Evolutionary conservation across 345 rosid species (phyloP), one percentile per base, ranked within the genome.

Genomic region (Cardamine chenopodiifolia): DNA sequence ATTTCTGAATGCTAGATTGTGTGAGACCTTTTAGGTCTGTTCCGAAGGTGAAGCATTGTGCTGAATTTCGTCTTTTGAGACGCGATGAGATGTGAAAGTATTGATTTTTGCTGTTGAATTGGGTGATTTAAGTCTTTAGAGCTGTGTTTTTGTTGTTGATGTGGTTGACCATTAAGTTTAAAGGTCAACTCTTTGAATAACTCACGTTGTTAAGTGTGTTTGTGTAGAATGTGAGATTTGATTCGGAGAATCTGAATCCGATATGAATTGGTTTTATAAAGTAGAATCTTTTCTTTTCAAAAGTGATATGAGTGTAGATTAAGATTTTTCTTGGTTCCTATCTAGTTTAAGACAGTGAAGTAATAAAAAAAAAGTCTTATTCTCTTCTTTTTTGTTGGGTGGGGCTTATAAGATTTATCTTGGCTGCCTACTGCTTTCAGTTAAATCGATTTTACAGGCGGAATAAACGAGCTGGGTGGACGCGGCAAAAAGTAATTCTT

Each of bases 401-500:
- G 71, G 72, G 65, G 72, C 66, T 77, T 64, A 34, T 57, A 64
- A 77, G 61, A 70, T 77, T 3, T 56, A 47, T 77, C 66, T 60
- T 67, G 73, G 42, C 55, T 75, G 68, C 68, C 56, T 68, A 29
- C 79, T 77, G 59, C 50, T 77, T 66, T 75, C 87, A 89, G 94
- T 82, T 87, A 53, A 34, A 69, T 58, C 82, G 91, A 70, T 83
- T 89, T 76, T 88, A 84, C 70, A 32, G 83, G 72, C 82, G 85
- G 77, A 81, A 83, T 79, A 80, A 57, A 61, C 85, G 69, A 72
- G 77, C 54, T 71, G 88, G 89, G 56, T 89, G 91, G 94, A 89
- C 91, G 0, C 85, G 91, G 64, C 91, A 89, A 77, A 85, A 86
- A 74, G 93, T 86, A 80, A 77, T 66, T 25, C 65, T 44, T 68